Base-by-base conservation (phyloP, 805 yeast species). In the Metschnikowia koreensis region DNA sequence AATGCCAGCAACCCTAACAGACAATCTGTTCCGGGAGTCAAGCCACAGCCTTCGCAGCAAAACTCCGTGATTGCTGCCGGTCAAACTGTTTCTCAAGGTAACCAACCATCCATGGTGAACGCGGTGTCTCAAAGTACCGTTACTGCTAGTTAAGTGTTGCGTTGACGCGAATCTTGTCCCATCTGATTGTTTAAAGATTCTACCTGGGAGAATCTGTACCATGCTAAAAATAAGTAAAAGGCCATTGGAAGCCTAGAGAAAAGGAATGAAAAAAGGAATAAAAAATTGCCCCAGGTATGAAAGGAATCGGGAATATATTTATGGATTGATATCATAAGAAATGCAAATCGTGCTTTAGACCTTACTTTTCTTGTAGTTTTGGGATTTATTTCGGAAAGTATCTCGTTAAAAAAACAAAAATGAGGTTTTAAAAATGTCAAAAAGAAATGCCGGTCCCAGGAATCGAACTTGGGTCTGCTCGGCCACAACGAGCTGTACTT, bases 401-500 rank as follows among this genome's bases (percentile, higher is more conserved):
- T 37, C 6, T 37, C 13, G 7, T 2, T 13, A 16, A 13, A 22
- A 27, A 10, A 11, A 7, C 4, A 37, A 13, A 34, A 10, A 29
- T 13, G 6, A 31, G 2, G 2, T 31, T 6, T 15, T 11, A 41
- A 60, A 66, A 71, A 70, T n/a, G 66, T 60, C 4, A 22, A 22
- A 22, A 22, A 22, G 4, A 52, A 53, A 17, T 81, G 84, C 84
- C 83, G 83, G 75, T 73, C 76, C 85, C 84, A 77, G 81, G 85
- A 81, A 81, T 81, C 84, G 85, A 81, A 81, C 84, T 79, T 78
- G 82, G 85, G 84, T 81, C 78, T 81, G 79, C 71, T 78, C 84
- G 81, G 84, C 84, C 84, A 81, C 84, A 81, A 81, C 81, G 84
- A 79, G 70, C 79, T 79, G 84, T 81, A 81, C 84, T 81, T 70